Evolutionary conservation across 495 filamentous ascomycete genomes (phyloP), one percentile per base, ranked within the genome.

Genomic region (Penicillium manginii): DNA sequence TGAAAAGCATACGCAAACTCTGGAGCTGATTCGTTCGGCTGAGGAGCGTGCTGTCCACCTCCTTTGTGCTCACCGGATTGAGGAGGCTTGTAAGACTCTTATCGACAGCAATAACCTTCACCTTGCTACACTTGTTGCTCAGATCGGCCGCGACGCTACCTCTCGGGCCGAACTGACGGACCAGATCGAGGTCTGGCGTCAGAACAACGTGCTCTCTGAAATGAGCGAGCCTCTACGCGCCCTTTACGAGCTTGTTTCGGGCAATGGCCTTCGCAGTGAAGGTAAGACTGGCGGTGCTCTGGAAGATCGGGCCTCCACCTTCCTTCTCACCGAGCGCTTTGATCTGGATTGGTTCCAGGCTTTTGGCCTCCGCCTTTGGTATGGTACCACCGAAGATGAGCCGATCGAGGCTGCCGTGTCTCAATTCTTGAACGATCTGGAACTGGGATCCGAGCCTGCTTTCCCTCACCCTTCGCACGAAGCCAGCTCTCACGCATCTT

Each of bases 351-450:
- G 94, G 94, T 84, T 88, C 71, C 91, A 94, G 62, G 88, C 91
- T 1, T 96, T 98, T 69, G 96, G 91, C 14, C 81, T 98, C 19
- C 85, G 92, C 49, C 81, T 98, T 9, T 96, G 89, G 86, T 97
- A 96, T 70, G 85, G 83, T 39, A 90, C 86, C 43, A 77, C 81
- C 10, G 78, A 85, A 26, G 81, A 87, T 47, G 85, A 91, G 35
- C 79, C 84, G 39, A 78, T 96, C 33, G 84, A 88, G 52, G 79
- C 76, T 48, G 92, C 92, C 10, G 84, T 96, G 18, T 72, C 80
- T 26, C 82, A 81, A 17, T 97, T 88, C 71, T 74, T 81, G 46
- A 67, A 84, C 22, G 90, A 96, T 63, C 75, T 96, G 6, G 77
- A 80, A 63, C 78, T 82, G 62, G 79, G 87, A 63, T 66, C 79